A percentile compares a stretch with the other conserved stretches of the same genome.
Conservation (phyloP, 2,329 filamentous ascomycete species). For the Cercospora sojina region DNA sequence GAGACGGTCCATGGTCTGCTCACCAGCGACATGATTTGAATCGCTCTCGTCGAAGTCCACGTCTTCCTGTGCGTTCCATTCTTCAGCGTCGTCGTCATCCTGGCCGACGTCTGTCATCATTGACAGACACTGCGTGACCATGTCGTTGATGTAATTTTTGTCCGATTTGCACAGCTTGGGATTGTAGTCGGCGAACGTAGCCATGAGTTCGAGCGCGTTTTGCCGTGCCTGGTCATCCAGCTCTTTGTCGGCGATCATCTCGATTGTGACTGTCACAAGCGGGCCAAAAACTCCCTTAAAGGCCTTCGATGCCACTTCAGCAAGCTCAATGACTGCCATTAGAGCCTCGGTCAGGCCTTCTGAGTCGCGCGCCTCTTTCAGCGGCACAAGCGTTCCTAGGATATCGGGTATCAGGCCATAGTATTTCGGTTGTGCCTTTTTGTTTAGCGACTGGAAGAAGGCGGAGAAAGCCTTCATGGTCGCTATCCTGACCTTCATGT, state of each 20-base stretch:
- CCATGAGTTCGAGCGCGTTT: conserved; percentile 95
- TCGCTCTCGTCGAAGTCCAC: conserved; percentile 95
- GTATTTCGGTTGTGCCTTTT: conserved; percentile 87
- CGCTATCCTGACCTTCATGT: conserved; percentile 81
- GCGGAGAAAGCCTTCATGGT: conserved; percentile 96
- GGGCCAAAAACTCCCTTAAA: conserved; percentile 94
- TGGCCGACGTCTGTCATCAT: conserved; percentile 95
- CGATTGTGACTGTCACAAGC: conserved; percentile 87
- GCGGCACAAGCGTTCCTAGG: conserved; percentile 87
- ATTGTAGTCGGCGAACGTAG: conserved; percentile 93
- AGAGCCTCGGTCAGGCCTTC: conserved; percentile 89
- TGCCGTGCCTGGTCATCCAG: conserved; percentile 85
- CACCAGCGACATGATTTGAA: conserved; percentile 93
- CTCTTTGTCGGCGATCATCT: conserved; percentile 94
- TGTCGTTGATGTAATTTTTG: conserved; percentile 83
- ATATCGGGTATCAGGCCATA: conserved; percentile 84
- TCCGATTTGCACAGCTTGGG: conserved; percentile 96
- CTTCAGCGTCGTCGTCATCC: conserved; percentile 90
- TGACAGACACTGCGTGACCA: conserved; percentile 97
- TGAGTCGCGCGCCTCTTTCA: conserved; percentile 87
- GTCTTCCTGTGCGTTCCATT: conserved; percentile 93
- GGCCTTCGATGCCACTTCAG: conserved; percentile 94
- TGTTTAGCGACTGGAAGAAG: conserved; percentile 88
- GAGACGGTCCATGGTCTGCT: conserved; percentile 96
- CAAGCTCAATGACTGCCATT: conserved; percentile 87